Evolutionary conservation across 495 filamentous ascomycete species (phyloP), one percentile per base, ranked within the genome.

Genomic region (Podospora bellae-mahoneyi): DNA sequence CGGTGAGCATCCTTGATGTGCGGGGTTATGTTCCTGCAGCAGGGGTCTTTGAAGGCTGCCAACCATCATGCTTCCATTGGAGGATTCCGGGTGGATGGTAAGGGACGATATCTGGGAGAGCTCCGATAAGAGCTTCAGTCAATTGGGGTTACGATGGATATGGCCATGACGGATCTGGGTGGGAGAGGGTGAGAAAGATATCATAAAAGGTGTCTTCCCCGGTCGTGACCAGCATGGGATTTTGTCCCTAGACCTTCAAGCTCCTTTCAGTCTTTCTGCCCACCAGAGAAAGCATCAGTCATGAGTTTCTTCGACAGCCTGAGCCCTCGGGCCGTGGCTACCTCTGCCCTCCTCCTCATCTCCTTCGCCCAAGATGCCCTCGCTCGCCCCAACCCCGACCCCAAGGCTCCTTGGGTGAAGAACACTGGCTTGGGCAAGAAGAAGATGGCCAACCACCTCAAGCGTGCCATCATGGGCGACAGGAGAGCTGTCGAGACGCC

Each of bases 281-380:
- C 60, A 30, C 23, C 27, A 10, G 60, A 4, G 60, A 62, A n/a
- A 30, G 26, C 30, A 20, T 59, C 60, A 64, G 60, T 57, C 34
- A 74, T 74, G 72, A 68, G 70, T 44, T 26, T 74, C 60, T 61
- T 74, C 60, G 59, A 72, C 61, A 48, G 54, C 65, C 61, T 73
- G 62, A 71, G 71, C 65, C 73, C 69, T n/a, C 58, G 69, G 71
- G 69, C 66, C 23, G 62, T 75, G 60, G 65, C 63, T 4, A 44
- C 71, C 55, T 75, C 71, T 10, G 67, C 58, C 26, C 64, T 75
- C 48, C 30, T 72, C 5, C 58, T 75, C 15, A 69, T 57, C 63
- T 61, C 71, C 20, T 53, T 73, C 67, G 67, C 69, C 63, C 64
- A 73, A 2, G 69, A 73, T 67, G 71, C 61, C 7, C 53, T 66